phyloP scores from a whole-genome alignment of 176 grass and related monocot species.

The Neostapfia colusana region DNA sequence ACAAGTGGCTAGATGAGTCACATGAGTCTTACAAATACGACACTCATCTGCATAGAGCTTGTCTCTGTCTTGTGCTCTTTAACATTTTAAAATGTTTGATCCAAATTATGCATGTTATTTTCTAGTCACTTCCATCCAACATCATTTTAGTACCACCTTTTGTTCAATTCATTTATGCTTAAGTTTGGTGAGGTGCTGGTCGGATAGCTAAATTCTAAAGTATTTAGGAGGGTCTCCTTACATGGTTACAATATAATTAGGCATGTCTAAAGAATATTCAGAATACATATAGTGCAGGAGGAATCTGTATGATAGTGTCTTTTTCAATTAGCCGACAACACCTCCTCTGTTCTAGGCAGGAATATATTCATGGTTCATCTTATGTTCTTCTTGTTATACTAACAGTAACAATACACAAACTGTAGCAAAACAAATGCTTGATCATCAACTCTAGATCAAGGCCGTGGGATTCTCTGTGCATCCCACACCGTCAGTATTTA shows the following conservation, averaged over 20 bases:
- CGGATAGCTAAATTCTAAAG: slow-evolving; percentile 2
- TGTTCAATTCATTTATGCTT: neutral
- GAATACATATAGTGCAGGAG: neutral
- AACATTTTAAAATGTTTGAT: slow-evolving; percentile 21
- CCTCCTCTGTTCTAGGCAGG: neutral
- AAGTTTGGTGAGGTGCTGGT: neutral
- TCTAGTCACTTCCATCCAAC: slow-evolving; percentile 4
- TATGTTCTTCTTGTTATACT: neutral
- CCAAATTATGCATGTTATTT: neutral
- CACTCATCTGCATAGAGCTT: slow-evolving; percentile 31
- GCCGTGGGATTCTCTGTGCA: neutral
- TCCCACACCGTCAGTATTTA: neutral
- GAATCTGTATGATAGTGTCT: neutral
- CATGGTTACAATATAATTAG: neutral
- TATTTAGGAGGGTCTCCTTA: neutral
- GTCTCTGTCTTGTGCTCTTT: slow-evolving; percentile 6
- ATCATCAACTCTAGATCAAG: neutral
- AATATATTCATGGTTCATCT: neutral
- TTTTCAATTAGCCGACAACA: neutral
- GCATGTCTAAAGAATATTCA: neutral
- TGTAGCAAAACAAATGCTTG: slow-evolving; percentile 1
- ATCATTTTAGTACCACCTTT: neutral
- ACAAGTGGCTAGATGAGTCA: slow-evolving; percentile 23
- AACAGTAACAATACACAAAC: neutral
- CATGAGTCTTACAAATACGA: slow-evolving; percentile 2